A percentile compares a stretch with the other conserved stretches of the same genome.
Evolutionary conservation across 2,329 filamentous ascomycete species (phyloP).

Genomic region (Epichloe bromicola): DNA sequence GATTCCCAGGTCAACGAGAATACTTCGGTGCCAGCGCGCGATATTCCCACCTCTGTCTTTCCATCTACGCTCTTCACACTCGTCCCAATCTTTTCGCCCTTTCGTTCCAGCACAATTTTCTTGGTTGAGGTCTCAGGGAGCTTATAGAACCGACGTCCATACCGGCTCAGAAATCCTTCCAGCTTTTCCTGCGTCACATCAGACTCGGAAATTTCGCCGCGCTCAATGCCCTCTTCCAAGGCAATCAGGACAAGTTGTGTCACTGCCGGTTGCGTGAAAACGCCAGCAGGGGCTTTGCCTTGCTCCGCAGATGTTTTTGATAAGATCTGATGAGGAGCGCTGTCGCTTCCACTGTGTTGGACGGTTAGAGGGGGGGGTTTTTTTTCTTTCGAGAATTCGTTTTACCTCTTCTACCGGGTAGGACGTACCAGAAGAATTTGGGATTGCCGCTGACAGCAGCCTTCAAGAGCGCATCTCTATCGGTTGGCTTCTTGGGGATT

Average conservation of each 20-base stretch:
- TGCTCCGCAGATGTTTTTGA: constrained; percentile 39
- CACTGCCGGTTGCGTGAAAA: constrained; percentile 67
- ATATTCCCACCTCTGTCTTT: constrained; percentile 29
- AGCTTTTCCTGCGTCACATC: constrained; percentile 43
- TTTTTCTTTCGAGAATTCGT: too few relatives aligned
- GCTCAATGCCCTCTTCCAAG: constrained; percentile 47
- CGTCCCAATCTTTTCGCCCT: constrained; percentile 25
- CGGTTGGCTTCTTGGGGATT: constrained; percentile 60
- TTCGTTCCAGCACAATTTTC: constrained; percentile 26
- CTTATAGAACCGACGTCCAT: constrained; percentile 42
- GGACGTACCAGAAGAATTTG: constrained; percentile 52
- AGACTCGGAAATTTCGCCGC: constrained; percentile 35
- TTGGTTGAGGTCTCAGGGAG: constrained; percentile 14
- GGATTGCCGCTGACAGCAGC: constrained; percentile 44
- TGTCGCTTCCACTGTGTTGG: constrained; percentile 38
- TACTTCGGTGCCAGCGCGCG: constrained; percentile 26
- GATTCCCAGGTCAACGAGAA: constrained; percentile 27
- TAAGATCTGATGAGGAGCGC: constrained; percentile 48
- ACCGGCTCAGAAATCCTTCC: constrained; percentile 39
- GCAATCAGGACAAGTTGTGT: constrained; percentile 49
- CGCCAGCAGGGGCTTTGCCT: constrained; percentile 53
- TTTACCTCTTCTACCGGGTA: not conserved
- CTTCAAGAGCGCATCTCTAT: constrained; percentile 59
- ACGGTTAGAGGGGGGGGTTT: not conserved
- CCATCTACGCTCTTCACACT: constrained; percentile 27